Conservation (phyloP, 2,329 filamentous ascomycete genomes). For the Raffaelea ambrosiae region DNA sequence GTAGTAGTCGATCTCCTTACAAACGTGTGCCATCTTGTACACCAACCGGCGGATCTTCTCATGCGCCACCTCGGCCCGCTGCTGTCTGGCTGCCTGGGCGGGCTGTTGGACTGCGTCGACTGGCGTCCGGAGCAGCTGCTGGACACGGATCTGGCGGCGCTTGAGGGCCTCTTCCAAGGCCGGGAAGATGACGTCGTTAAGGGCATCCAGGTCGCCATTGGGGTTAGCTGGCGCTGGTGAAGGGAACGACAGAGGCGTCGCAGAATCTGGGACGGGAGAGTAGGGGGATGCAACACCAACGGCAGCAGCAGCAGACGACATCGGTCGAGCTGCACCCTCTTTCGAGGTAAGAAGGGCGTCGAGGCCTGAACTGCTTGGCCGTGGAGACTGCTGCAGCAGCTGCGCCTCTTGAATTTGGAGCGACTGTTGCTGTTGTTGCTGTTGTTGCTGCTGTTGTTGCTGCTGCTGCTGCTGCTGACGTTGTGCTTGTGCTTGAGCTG, state of each 20-base stretch:
- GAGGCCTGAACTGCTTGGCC: conserved; percentile 3
- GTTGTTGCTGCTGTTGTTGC: not conserved
- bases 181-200: conserved; percentile 86
- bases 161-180: conserved; percentile 86
- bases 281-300: not conserved
- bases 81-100: conserved; percentile 51
- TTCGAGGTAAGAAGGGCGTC: conserved; percentile 8
- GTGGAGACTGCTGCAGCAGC: not conserved
- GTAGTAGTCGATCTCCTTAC: conserved; percentile 82
- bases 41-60: conserved; percentile 76
- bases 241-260: conserved; percentile 38
- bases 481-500: conserved; percentile 16
- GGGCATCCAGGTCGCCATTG: conserved; percentile 69
- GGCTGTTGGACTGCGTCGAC: conserved; percentile 21
- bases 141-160: conserved; percentile 58
- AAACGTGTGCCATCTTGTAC: conserved; percentile 71
- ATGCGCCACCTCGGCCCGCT: conserved; percentile 64
- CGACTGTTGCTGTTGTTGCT: not conserved
- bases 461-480: conserved; percentile 6
- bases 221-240: conserved; percentile 47
- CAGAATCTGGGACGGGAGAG: conserved; percentile 8
- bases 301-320: not conserved
- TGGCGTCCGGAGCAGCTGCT: conserved; percentile 32
- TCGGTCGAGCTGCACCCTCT: not conserved
- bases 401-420: conserved; percentile 2